A percentile compares a stretch with the other conserved stretches of the same genome.
Evolutionary conservation across 495 filamentous ascomycete species (phyloP).

Genomic region (Zalerion maritima): DNA sequence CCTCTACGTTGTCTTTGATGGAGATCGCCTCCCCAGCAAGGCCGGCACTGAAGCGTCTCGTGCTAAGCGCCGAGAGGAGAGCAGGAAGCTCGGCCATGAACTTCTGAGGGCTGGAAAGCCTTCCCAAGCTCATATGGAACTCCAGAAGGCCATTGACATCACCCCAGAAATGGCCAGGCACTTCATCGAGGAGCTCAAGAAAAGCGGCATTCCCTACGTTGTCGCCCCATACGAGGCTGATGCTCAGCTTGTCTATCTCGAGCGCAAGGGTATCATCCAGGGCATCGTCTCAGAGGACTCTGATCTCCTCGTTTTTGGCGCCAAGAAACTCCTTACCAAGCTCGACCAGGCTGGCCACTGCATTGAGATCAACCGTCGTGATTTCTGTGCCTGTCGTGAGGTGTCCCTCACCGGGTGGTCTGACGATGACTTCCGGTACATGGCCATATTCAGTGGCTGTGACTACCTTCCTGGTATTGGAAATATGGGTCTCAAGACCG

Average conservation of each 20-base stretch:
- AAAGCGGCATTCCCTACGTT: constrained; percentile 63
- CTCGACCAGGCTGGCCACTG: constrained; percentile 87
- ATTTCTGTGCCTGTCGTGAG: constrained; percentile 79
- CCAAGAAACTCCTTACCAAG: constrained; percentile 80
- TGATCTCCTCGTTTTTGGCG: constrained; percentile 89
- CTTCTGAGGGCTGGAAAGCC: constrained; percentile 63
- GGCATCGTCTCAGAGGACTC: constrained; percentile 96
- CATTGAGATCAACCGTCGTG: constrained; percentile 72
- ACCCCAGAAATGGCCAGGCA: constrained; percentile 89
- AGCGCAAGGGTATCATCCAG: constrained; percentile 63
- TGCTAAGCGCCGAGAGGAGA: constrained; percentile 53
- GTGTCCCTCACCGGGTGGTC: constrained; percentile 85
- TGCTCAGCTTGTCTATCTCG: constrained; percentile 86
- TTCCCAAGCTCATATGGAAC: constrained; percentile 66
- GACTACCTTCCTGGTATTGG: constrained; percentile 80
- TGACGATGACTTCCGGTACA: constrained; percentile 75
- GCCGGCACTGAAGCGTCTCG: constrained; percentile 73
- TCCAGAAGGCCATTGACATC: constrained; percentile 93
- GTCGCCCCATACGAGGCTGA: constrained; percentile 98
- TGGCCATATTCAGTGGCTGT: constrained; percentile 97
- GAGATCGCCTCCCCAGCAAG: constrained; percentile 90
- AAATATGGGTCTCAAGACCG: constrained; percentile 83
- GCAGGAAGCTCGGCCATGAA: constrained; percentile 59
- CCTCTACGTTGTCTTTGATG: constrained; percentile 92
- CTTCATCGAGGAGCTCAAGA: constrained; percentile 83